Conservation (phyloP, 2,329 filamentous ascomycete genomes). For the Colletotrichum navitas region DNA sequence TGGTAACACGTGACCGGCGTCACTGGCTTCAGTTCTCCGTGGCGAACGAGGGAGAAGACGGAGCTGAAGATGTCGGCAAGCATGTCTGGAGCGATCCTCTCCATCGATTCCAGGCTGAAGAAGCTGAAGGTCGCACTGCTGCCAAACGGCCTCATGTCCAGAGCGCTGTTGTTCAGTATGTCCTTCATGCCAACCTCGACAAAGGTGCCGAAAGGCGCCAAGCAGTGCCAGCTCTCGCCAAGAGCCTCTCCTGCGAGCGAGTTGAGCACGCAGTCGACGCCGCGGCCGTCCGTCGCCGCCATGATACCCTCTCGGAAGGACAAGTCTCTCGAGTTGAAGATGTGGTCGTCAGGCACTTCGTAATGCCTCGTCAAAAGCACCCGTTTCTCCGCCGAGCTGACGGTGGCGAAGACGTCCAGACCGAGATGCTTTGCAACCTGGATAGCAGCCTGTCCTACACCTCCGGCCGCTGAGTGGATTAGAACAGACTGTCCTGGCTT, state of each 20-base stretch:
- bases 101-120: neutral
- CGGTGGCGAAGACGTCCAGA: neutral
- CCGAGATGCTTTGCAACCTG: neutral
- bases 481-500: neutral
- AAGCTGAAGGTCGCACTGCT: neutral
- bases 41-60: neutral
- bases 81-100: no score
- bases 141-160: neutral
- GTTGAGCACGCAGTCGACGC: neutral
- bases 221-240: neutral
- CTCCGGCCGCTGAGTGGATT: neutral
- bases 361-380: neutral
- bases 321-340: neutral
- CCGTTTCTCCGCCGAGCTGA: neutral
- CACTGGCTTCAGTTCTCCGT: neutral
- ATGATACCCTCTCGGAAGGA: neutral
- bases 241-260: neutral
- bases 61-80: neutral
- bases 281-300: neutral
- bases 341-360: neutral
- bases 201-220: neutral
- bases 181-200: neutral
- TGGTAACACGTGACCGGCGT: neutral
- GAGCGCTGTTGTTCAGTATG: neutral
- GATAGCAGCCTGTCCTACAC: neutral